Conservation (phyloP, 2,329 filamentous ascomycete species). For the Elsinoe necatrix region DNA sequence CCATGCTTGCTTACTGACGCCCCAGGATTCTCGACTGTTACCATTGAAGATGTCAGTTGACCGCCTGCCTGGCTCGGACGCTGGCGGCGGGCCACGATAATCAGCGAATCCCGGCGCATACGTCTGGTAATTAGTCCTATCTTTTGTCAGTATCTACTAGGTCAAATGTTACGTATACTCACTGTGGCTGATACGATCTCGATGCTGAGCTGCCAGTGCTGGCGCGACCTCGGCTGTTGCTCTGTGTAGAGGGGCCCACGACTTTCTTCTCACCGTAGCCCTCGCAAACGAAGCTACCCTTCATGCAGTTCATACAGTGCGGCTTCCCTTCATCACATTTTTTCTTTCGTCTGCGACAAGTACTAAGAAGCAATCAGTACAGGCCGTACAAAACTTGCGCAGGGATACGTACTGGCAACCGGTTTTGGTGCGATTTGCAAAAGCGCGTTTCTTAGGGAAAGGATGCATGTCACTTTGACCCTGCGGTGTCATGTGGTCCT, state of each 20-base stretch:
- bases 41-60: background rate
- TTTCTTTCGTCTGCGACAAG: constrained; percentile 65
- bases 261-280: constrained; percentile 67
- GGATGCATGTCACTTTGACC: background rate
- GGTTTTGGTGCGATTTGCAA: constrained; percentile 13
- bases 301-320: constrained; percentile 83
- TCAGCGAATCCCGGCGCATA: background rate
- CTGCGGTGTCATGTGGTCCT: background rate
- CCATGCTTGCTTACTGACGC: background rate
- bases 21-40: constrained; percentile 2
- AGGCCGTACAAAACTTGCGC: background rate
- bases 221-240: constrained; percentile 41
- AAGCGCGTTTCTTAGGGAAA: constrained; percentile 6
- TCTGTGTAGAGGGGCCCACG: constrained; percentile 61
- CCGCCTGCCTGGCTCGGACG: background rate
- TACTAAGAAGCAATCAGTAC: background rate
- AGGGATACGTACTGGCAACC: constrained; percentile 7
- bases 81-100: background rate
- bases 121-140: background rate
- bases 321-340: constrained; percentile 95
- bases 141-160: background rate
- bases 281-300: constrained; percentile 82
- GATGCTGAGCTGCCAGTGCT: background rate
- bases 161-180: background rate
- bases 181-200: background rate